Percentiles rank a stretch among this genome's conserved stretches.
Evolutionary conservation across 1,284 basidiomycete genomes (phyloP).

Genomic region (Vanrija pseudolonga): DNA sequence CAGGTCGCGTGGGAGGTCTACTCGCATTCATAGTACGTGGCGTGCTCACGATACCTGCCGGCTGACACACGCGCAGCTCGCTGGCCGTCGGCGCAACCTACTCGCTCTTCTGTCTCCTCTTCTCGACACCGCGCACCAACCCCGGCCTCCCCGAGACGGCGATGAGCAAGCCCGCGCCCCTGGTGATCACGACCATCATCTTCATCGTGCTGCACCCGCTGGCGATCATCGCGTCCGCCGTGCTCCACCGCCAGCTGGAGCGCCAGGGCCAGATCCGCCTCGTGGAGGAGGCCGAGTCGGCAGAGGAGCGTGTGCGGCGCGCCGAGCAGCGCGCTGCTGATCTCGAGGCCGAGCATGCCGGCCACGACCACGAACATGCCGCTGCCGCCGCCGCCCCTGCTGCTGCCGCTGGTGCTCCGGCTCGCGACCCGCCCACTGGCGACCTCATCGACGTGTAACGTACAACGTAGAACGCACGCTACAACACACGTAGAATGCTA

Average conservation of each 20-base stretch:
- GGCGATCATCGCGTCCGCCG: conserved; percentile 38
- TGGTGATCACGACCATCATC: conserved; percentile 41
- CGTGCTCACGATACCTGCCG: no score
- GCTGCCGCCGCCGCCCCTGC: no score
- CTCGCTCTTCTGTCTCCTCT: conserved; percentile 43
- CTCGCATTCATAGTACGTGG: conserved; percentile 33
- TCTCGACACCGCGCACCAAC: conserved; percentile 37
- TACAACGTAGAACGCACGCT: no score
- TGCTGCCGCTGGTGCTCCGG: no score
- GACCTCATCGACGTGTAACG: no score
- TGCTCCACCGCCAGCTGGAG: conserved; percentile 34
- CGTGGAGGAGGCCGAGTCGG: conserved; percentile 43
- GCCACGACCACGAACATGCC: no score
- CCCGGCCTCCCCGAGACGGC: conserved; percentile 36
- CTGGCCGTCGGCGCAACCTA: conserved; percentile 41
- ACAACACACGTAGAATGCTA: no score
- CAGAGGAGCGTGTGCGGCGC: no score
- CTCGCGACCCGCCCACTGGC: no score
- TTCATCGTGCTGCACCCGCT: conserved; percentile 47
- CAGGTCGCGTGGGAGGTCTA: conserved; percentile 38
- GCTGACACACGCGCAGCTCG: conserved; percentile 14
- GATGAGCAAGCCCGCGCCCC: conserved; percentile 39
- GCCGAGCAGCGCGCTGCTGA: no score
- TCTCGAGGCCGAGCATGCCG: no score
- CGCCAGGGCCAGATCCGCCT: conserved; percentile 46